Evolutionary conservation across 2,329 filamentous ascomycete species (phyloP).

Genomic region (Graphiopsis chlorocephala): DNA sequence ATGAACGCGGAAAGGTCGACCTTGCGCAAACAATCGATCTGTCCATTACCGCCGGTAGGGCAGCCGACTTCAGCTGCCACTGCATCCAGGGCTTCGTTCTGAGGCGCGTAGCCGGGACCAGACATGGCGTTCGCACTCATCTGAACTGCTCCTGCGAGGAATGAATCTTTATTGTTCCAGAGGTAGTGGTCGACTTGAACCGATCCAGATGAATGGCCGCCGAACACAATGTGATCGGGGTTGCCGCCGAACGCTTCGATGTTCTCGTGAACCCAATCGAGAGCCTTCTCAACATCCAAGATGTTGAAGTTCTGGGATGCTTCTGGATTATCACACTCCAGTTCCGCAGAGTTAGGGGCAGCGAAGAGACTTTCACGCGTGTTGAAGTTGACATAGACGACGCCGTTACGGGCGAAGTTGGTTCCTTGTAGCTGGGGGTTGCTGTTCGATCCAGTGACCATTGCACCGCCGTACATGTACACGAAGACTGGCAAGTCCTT

Average conservation of each 20-base stretch:
- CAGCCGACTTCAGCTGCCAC: conserved; percentile 41
- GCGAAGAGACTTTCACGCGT: conserved; percentile 51
- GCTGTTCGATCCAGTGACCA: conserved; percentile 35
- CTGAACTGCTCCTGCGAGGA: conserved; percentile 39
- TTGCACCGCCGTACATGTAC: conserved; percentile 63
- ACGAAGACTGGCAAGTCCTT: conserved; percentile 54
- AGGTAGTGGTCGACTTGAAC: conserved; percentile 39
- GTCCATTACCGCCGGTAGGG: conserved; percentile 28
- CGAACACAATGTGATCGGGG: conserved; percentile 72
- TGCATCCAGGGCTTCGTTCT: conserved; percentile 38
- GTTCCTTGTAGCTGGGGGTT: conserved; percentile 31
- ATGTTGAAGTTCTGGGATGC: conserved; percentile 22
- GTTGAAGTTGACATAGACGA: conserved; percentile 59
- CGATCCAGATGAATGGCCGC: conserved; percentile 42
- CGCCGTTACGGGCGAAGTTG: conserved; percentile 45
- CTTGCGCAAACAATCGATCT: conserved; percentile 40
- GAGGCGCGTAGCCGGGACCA: conserved; percentile 40
- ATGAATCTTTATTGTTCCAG: conserved; percentile 55
- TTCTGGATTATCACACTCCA: conserved; percentile 37
- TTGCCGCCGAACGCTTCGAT: conserved; percentile 63
- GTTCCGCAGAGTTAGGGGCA: conserved; percentile 2
- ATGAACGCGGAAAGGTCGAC: conserved; percentile 33
- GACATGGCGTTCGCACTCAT: conserved; percentile 46
- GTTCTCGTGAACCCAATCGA: conserved; percentile 43
- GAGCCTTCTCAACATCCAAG: conserved; percentile 10